These are phyloP conservation scores for Begonia fuchsioides DNA, from an alignment of 306 rosid species.

Conservation along the genomic window DNA sequence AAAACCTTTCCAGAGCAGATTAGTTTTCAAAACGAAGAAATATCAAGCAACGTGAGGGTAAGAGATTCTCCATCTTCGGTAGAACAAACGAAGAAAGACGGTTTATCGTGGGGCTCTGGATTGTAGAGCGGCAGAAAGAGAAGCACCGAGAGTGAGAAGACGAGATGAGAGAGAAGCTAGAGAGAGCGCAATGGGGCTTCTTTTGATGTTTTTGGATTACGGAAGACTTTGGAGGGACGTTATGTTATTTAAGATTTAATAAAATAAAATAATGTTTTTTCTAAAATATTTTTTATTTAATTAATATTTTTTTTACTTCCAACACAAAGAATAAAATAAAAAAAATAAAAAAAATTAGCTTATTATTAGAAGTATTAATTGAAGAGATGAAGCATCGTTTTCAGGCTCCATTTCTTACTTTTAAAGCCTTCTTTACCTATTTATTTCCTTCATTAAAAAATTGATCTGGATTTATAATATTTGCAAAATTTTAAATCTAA, in stretches of 20 bases:
- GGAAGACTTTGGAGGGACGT: slow-evolving; percentile 50
- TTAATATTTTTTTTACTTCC: no score
- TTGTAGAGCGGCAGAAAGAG: slow-evolving; percentile 2
- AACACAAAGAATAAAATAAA: no score
- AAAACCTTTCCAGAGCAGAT: slow-evolving; percentile 12
- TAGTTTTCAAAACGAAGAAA: slow-evolving; percentile 11
- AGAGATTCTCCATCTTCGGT: slow-evolving; percentile 26
- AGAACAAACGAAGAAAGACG: slow-evolving; percentile 18
- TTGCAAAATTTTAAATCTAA: no score
- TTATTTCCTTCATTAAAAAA: no score
- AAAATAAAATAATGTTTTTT: no score
- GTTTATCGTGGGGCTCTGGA: slow-evolving; percentile 2
- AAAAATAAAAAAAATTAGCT: no score
- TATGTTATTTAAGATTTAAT: slow-evolving; percentile 2
- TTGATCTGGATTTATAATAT: no score
- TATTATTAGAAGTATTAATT: no score
- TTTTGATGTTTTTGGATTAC: slow-evolving; percentile 16
- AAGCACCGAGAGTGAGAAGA: slow-evolving; percentile 4
- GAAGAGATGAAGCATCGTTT: no score
- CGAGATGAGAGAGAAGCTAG: slow-evolving; percentile 1
- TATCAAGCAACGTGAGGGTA: slow-evolving; percentile 19
- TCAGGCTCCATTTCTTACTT: no score
- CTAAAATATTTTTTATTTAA: no score
- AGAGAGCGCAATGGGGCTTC: slow-evolving; percentile 15
- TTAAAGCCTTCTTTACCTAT: no score